Evolutionary conservation across 2,329 filamentous ascomycete genomes (phyloP), one percentile per base, ranked within the genome.

Genomic region (Aspergillus uvarum): DNA sequence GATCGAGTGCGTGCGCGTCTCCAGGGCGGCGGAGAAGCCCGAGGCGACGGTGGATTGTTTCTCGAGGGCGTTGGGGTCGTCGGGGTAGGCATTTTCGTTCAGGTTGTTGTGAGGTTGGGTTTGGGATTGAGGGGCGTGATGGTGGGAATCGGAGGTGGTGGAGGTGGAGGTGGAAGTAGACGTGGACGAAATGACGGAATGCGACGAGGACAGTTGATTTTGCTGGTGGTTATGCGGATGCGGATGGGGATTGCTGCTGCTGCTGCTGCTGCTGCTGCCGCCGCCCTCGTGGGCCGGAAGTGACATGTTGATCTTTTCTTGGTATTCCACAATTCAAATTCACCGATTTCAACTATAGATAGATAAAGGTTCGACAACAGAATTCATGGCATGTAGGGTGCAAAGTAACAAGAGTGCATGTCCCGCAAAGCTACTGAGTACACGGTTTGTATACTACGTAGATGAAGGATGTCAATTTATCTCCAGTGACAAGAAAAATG

Each of bases 1-100:
- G 6, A 75, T 67, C 5, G 74, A 76, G 26, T 77, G 72, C 10
- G 73, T 65, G 31, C 72, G 73, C 54, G 72, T 65, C 51, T 75
- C 70, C 8, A 76, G 63, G 16, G 38, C 16, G 0, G 63, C 65
- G 1, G 74, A 76, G 4, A 70, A 51, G 0, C 70, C 70, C 3
- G 74, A 76, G 8, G 70, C 65, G 2, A 67, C 67, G 1, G 74
- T 76, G n/a, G 62, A 71, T 47, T 71, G 71, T 51, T 75, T 76
- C 38, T 72, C 70, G 32, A 76, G 55, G 11, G 61, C 56, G 6
- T 52, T 51, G 16, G 51, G 58, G n/a, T 54, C 56, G 16, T 54
- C 56, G 16, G 60, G 63, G 42, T 59, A 47, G 62, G 42, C 59
- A 48, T 38, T 61, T 22, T 22, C 22, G 42, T 19, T 31, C n/a